phyloP scores from a whole-genome alignment of 1,284 basidiomycete genomes.

The Rhizoctonia solani region DNA sequence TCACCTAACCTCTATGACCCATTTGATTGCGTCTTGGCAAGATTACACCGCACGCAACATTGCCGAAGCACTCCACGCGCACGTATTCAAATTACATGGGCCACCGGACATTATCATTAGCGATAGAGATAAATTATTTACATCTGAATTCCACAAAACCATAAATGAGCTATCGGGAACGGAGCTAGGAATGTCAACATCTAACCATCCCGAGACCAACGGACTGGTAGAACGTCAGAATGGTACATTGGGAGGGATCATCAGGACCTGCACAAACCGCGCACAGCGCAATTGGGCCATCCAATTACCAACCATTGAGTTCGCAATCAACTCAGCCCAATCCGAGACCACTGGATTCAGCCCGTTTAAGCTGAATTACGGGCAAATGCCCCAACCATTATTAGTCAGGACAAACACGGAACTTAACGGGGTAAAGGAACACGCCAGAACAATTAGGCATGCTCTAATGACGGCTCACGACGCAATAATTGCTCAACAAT shows the following conservation, averaged over 20 bases:
- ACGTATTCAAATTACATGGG: background rate
- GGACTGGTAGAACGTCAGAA: background rate
- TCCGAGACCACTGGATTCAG: background rate
- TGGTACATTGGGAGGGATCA: background rate
- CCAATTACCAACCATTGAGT: background rate
- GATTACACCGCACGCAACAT: background rate
- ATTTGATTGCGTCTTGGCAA: slow-evolving; percentile 32
- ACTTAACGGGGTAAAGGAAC: background rate
- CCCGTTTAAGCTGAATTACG: background rate
- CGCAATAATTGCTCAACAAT: slow-evolving; percentile 3
- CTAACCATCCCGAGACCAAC: background rate
- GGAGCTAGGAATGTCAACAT: background rate
- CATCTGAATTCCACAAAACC: background rate
- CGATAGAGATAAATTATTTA: slow-evolving; percentile 4
- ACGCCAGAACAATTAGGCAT: background rate
- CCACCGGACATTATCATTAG: background rate
- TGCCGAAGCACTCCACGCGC: background rate
- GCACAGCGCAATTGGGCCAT: slow-evolving; percentile 1
- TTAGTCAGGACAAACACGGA: background rate
- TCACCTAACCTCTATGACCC: slow-evolving; percentile 43
- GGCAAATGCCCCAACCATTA: background rate
- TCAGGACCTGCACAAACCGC: background rate
- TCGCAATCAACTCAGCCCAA: background rate
- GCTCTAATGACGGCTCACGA: background rate
- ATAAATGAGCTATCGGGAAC: background rate